Base-by-base conservation (phyloP, 768 basidiomycete genomes). In the Cyathus striatus region DNA sequence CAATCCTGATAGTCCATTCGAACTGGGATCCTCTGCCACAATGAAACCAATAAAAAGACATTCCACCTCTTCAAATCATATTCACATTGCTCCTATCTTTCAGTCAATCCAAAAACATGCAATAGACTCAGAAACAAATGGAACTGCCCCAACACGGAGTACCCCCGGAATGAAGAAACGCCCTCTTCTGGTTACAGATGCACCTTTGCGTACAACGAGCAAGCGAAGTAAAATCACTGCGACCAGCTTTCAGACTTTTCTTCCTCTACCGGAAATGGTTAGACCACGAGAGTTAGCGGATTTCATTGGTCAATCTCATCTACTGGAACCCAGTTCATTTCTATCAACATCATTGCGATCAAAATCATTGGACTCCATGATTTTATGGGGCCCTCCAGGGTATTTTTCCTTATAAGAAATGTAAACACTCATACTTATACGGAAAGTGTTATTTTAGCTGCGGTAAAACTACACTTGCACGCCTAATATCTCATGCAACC, bases 371-470 rank as follows among this genome's bases (percentile, higher is more conserved):
- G 82, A 83, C 7, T 82, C 79, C 47, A 63, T 83, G 39, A 76
- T 86, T 43, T 66, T 86, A 26, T 88, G 86, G 85, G 85, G 85
- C 1, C 85, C 85, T 13, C 84, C 84, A 1, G 86, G 84, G 80
- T 77, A 51, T 46, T 61, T 45, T 13, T 33, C 26, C 23, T 25
- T 6, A n/a, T 18, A 7, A 39, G 23, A 21, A 10, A n/a, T n/a
- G n/a, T n/a, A n/a, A n/a, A n/a, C n/a, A n/a, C n/a, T n/a, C n/a
- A 14, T 14, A 20, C 30, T 32, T 32, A 5, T 32, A 5, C 17
- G 12, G 30, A 32, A 32, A 13, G 17, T 32, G 30, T 32, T 3
- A 12, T 13, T 32, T 12, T 16, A 83, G 80, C 23, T 83, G 78
- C 49, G 83, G 85, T 16, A 87, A 86, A 61, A 89, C 84, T 1